A percentile compares a stretch with the other conserved stretches of the same genome.
Evolutionary conservation across 2,329 filamentous ascomycete species (phyloP).

Genomic region (Phialocephala subalpina): DNA sequence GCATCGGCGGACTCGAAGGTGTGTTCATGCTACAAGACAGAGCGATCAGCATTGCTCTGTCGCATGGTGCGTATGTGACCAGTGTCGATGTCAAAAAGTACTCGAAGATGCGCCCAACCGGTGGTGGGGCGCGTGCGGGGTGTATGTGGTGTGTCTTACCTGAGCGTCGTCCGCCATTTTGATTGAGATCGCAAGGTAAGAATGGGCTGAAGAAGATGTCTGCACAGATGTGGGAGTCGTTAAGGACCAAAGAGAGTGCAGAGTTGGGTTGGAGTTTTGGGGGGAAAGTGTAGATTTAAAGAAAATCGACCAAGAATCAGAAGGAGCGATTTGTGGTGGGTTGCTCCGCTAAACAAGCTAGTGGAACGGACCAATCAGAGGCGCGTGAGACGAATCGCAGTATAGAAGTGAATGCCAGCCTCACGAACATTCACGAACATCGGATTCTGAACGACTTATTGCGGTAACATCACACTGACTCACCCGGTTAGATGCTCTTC

Average conservation of each 20-base stretch:
- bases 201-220: constrained; percentile 25
- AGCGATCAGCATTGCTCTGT: constrained; percentile 23
- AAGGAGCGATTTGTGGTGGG: constrained; percentile 10
- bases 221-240: constrained; percentile 27
- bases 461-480: not conserved
- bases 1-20: constrained; percentile 95
- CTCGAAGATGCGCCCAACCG: constrained; percentile 38
- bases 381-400: constrained; percentile 1
- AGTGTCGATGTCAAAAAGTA: constrained; percentile 14
- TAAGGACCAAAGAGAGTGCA: constrained; percentile 34
- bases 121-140: constrained; percentile 42
- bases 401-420: not conserved
- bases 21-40: constrained; percentile 48
- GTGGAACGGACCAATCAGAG: not conserved
- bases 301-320: constrained; percentile 14
- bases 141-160: constrained; percentile 35
- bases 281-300: constrained; percentile 21
- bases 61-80: not conserved
- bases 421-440: not conserved
- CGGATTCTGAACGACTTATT: not conserved
- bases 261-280: constrained; percentile 26
- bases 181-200: constrained; percentile 46
- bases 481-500: not conserved
- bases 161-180: constrained; percentile 70
- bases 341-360: constrained; percentile 3